Evolutionary conservation across 176 grass and related monocot genomes (phyloP).

Genomic region (Ampelocalamus luodianensis): DNA sequence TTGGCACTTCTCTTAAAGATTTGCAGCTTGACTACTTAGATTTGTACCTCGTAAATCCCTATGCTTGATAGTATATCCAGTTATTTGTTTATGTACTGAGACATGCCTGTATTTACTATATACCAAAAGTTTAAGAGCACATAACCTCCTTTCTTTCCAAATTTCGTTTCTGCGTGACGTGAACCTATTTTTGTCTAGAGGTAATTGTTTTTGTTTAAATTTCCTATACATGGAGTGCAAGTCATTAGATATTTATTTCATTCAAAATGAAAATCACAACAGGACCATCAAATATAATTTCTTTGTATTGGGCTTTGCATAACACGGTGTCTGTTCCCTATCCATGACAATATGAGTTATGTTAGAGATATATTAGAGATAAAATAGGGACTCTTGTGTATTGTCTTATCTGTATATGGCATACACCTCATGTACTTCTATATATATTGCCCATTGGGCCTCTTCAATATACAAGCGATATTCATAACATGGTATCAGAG

Average conservation of each 20-base stretch:
- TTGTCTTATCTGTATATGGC: no score
- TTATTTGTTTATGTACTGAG: not conserved
- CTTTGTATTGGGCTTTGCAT: not conserved
- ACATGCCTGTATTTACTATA: constrained; percentile 1
- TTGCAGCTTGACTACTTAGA: constrained; percentile 53
- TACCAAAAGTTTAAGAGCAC: not conserved
- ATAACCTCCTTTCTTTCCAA: not conserved
- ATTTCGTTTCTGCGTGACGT: not conserved
- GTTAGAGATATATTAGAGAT: no score
- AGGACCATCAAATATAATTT: not conserved
- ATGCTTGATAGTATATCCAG: not conserved
- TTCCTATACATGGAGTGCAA: not conserved
- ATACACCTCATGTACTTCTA: no score
- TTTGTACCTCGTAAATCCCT: constrained; percentile 49
- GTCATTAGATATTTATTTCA: not conserved
- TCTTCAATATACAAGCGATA: no score
- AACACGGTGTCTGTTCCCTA: not conserved
- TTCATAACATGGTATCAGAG: no score
- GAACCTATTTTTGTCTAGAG: not conserved
- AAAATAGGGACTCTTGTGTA: no score
- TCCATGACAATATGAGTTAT: not conserved
- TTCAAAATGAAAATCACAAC: not conserved
- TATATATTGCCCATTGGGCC: no score
- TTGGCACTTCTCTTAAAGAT: constrained; percentile 36
- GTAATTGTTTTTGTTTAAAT: not conserved